Base-by-base conservation (phyloP, 2,329 filamentous ascomycete species). In the Fusarium abutilonis region DNA sequence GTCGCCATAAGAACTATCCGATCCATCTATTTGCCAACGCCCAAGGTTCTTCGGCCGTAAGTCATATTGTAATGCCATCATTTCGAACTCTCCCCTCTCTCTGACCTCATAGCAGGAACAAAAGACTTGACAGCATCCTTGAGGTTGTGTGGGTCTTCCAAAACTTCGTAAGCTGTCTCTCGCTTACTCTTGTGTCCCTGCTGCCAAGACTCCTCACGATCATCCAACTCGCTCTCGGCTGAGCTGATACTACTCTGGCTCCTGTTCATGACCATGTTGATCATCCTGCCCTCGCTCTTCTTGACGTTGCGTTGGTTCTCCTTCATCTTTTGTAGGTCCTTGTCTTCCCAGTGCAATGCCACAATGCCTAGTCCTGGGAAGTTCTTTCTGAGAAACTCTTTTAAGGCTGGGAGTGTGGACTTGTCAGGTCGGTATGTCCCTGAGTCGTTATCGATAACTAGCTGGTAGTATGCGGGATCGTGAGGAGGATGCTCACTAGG, bases 361-460 rank as follows among this genome's bases (percentile, higher is more conserved):
- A 88, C 80, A 41, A 97, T 80, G 47, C 89, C 86, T 1, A 98
- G 78, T 0, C 91, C 92, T 0, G 91, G 91, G 31, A 97, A 87
- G 65, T 94, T 92, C 21, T 75, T 76, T 29, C 87, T 78, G 3
- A 98, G 77, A 72, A 92, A 96, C 10, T 80, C 72, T 48, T 89
- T 87, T 2, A 98, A 80, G 1, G 88, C 74, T 0, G 91, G 90
- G 2, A 98, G 83, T 9, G 91, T 82, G 10, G 87, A 83, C 52
- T 90, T 89, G 71, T 96, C 92, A 0, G 94, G 94, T 0, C 94
- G 86, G 75, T 98, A 98, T 0, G 94, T 98, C 10, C 94, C 94
- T 51, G 89, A 92, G 76, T 97, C 94, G 71, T 98, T 98, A 79
- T 98, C 94, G 71, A 98, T 97, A 63, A 95, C 81, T 9, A 98